Base-by-base conservation (phyloP, 2,329 filamentous ascomycete species). In the Tolypocladium amazonense region DNA sequence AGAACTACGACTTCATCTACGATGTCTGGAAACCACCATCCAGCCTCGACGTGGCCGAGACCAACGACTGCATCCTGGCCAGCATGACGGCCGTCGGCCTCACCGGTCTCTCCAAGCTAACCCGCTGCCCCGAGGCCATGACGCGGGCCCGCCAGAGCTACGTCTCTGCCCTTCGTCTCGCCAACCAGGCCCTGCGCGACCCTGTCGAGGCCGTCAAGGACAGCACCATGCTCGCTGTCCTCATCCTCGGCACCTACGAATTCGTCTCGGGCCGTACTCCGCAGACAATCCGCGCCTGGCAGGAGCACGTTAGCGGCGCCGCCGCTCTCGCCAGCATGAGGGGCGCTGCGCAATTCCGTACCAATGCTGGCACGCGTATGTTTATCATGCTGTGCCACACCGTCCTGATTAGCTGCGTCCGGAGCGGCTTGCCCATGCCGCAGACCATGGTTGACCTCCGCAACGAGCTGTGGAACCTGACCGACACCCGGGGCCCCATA, bases 51-150 rank as follows among this genome's bases (percentile, higher is more conserved):
- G 68, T 30, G 35, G 45, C 71, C 5, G 67, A 69, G 35, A 67
- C 73, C 18, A 61, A 74, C 15, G 81, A 82, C 64, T 73, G 77
- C 14, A 76, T 81, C 27, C 73, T 81, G 30, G 76, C 79, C 23
- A 79, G 79, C 64, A 81, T 84, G 72, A 77, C 77, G 15, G 81
- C 81, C 6, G 81, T 84, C 8, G 81, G 81, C 18, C 71, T 84
- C 8, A 77, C 79, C 38, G 79, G 79, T 9, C 72, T 81, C 56
- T 77, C 80, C 12, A 77, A 80, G 64, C 69, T 79, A 56, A 77
- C 74, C 0, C 70, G 70, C 54, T 75, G 73, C 23, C 66, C 70
- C 6, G 71, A 76, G 23, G 73, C 79, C 6, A 75, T 81, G 69
- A 74, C 74, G 9, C 75, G 75, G 58, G 80, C 81, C 5, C 76